Conservation (phyloP, 192 early-diverging fungal species). For the Coemansia sp. region DNA sequence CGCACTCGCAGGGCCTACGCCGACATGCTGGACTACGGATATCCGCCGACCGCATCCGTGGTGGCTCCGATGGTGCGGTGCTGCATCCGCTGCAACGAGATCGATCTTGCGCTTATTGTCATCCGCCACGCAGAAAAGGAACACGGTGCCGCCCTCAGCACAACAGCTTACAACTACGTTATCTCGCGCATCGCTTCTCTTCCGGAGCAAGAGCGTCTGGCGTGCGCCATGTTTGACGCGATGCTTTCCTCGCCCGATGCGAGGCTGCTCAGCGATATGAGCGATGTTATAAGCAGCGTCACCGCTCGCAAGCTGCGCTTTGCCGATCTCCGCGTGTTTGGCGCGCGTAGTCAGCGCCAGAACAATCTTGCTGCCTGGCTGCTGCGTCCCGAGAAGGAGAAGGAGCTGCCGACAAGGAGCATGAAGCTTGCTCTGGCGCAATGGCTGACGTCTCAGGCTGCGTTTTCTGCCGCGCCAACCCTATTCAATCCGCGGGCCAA, state of each 20-base stretch:
- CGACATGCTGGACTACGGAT: conserved; percentile 38
- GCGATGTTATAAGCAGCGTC: conserved; percentile 8
- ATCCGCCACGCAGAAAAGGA: conserved; percentile 29
- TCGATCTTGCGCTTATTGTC: conserved; percentile 24
- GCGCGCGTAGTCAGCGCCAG: not conserved
- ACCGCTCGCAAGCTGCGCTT: conserved; percentile 9
- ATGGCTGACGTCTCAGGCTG: conserved; percentile 36
- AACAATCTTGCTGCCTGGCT: conserved; percentile 9
- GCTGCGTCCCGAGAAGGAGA: conserved; percentile 15
- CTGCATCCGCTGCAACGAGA: conserved; percentile 18
- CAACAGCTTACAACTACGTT: conserved; percentile 31
- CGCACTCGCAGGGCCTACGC: conserved; percentile 38
- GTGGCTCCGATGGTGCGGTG: conserved; percentile 27
- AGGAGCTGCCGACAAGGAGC: conserved; percentile 12
- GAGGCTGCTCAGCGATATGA: conserved; percentile 2
- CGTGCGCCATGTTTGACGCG: conserved; percentile 8
- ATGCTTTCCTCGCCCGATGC: conserved; percentile 25
- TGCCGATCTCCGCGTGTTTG: conserved; percentile 19
- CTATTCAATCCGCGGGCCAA: conserved; percentile 7
- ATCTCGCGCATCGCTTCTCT: conserved; percentile 10
- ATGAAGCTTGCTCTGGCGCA: conserved; percentile 15
- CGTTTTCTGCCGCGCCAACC: conserved; percentile 27
- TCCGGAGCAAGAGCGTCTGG: not conserved
- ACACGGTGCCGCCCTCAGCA: conserved; percentile 11
- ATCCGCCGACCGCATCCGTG: conserved; percentile 15